phyloP scores from a whole-genome alignment of 225 moss, liverwort and hornwort genomes.

The Physcomitrium patens region DNA sequence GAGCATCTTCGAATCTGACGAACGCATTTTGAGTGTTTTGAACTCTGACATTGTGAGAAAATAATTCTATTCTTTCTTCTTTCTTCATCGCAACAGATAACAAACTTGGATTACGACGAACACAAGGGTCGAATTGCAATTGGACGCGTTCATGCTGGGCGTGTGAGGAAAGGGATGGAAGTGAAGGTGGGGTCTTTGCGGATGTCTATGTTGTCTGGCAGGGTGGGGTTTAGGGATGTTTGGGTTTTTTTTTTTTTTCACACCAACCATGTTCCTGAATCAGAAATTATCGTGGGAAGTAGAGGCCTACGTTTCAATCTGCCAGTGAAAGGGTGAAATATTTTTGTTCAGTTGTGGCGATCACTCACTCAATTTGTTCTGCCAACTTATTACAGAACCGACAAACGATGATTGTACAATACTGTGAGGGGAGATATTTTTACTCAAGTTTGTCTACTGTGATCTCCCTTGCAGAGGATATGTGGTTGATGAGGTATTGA shows the following conservation, averaged over 20 bases:
- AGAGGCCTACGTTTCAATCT: too few relatives aligned
- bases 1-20: too few relatives aligned
- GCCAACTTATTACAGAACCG: too few relatives aligned
- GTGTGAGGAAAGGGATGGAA: constrained; percentile 76
- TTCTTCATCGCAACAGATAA: constrained; percentile 54
- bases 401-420: too few relatives aligned
- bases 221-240: neutral
- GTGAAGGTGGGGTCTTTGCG: constrained; percentile 58
- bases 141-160: constrained; percentile 92
- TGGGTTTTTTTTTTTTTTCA: neutral
- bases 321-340: too few relatives aligned
- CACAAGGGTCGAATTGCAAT: constrained; percentile 99
- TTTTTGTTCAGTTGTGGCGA: too few relatives aligned
- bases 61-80: neutral
- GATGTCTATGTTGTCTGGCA: neutral
- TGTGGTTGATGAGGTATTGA: neutral
- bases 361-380: too few relatives aligned
- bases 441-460: neutral
- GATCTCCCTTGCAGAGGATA: neutral
- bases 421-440: too few relatives aligned
- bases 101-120: constrained; percentile 96
- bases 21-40: neutral
- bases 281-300: neutral
- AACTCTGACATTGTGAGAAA: neutral
- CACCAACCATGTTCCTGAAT: neutral